A percentile compares a stretch with the other conserved stretches of the same genome.
Conservation (phyloP, 2,329 filamentous ascomycete species). For the Ceratocystis harringtonii region DNA sequence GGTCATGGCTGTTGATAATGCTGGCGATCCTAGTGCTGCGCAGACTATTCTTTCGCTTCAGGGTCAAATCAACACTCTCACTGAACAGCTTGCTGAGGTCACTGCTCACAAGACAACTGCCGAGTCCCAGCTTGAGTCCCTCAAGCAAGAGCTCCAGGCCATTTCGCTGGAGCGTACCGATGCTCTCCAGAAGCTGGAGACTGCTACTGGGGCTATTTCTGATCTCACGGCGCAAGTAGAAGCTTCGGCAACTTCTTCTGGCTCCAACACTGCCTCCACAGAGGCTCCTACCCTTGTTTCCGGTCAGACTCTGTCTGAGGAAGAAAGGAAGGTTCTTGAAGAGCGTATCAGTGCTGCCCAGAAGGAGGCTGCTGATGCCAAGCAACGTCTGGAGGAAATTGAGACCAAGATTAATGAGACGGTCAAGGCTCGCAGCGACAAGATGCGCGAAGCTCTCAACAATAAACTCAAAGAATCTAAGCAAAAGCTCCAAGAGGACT, state of each 20-base stretch:
- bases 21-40: conserved; percentile 23
- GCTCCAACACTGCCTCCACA: conserved; percentile 19
- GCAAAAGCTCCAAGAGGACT: conserved; percentile 35
- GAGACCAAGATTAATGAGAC: conserved; percentile 47
- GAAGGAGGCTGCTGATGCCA: conserved; percentile 46
- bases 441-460: conserved; percentile 53
- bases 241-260: conserved; percentile 32
- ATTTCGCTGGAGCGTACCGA: conserved; percentile 52
- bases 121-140: conserved; percentile 8
- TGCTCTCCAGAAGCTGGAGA: conserved; percentile 51
- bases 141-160: conserved; percentile 46
- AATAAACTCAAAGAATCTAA: conserved; percentile 56
- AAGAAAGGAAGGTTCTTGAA: conserved; percentile 46
- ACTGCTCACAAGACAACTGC: conserved; percentile 8
- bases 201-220: conserved; percentile 49
- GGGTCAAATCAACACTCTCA: conserved; percentile 25
- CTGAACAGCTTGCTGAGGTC: conserved; percentile 34
- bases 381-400: conserved; percentile 47
- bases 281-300: conserved; percentile 19
- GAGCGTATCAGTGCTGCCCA: conserved; percentile 46
- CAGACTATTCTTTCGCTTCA: conserved; percentile 8
- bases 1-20: conserved; percentile 28
- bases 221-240: conserved; percentile 45
- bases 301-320: conserved; percentile 30
- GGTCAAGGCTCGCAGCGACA: conserved; percentile 50